Base-by-base conservation (phyloP, 202 grass and related monocot species). In the Zizania palustris region DNA sequence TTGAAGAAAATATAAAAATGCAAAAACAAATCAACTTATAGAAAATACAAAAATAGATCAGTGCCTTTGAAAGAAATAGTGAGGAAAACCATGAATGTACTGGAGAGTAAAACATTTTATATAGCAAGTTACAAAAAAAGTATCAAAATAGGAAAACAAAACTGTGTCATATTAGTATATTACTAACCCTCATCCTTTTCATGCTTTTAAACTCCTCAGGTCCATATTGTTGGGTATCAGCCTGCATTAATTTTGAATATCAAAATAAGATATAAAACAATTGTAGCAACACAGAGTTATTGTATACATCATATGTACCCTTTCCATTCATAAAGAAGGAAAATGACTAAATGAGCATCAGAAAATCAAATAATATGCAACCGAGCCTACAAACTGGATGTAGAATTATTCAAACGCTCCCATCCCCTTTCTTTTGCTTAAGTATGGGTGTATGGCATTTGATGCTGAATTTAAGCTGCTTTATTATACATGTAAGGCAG, bases 121-220 rank as follows among this genome's bases (percentile, higher is more conserved):
- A 65, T 63, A 65, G 7, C 6, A 72, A 56, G 3, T 55, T 7
- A n/a, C 18, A 14, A 70, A 76, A n/a, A 69, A n/a, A 50, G 38
- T 4, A 83, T 63, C 15, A 66, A 28, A 46, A 33, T 41, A 34
- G 3, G 58, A 72, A 86, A 83, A 37, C 1, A 55, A 79, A 68
- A 59, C 50, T 53, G 36, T 71, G 71, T 66, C 18, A 50, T 21
- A 54, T 20, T 16, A 86, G 89, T 88, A 50, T 21, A 54, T 20
- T 16, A 86, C 91, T 88, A 53, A 98, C 96, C 90, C 96, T 90
- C 89, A 80, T 96, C 67, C 82, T 82, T 80, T 96, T 99, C 85
- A 96, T 81, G 85, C 61, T 87, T 56, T 89, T 96, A 37, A 91
- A 71, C 74, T 99, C 96, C 81, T 99, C 92, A 8, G 72, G 76